Conservation (phyloP, 2,329 filamentous ascomycete genomes). For the Hymenoscyphus occultus region DNA sequence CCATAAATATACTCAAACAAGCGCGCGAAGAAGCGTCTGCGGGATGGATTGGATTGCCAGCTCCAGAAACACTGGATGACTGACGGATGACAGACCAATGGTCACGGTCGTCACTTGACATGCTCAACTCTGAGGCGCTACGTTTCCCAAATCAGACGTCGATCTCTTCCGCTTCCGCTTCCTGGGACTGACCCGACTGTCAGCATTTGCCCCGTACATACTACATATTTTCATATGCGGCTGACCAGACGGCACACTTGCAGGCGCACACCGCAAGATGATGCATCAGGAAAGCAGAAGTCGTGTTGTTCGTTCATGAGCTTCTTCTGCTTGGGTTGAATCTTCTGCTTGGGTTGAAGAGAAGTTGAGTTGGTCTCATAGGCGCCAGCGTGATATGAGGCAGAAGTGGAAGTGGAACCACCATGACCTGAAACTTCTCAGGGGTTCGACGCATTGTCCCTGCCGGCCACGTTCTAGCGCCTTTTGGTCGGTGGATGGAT, state of each 20-base stretch:
- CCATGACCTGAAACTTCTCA: conserved; percentile 1
- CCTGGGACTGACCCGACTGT: neutral
- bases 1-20: conserved; percentile 3
- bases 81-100: neutral
- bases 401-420: neutral
- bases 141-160: neutral
- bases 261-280: neutral
- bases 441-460: neutral
- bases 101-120: neutral
- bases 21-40: conserved; percentile 2
- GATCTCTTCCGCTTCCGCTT: conserved; percentile 4
- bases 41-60: neutral
- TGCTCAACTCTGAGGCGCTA: neutral
- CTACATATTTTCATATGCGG: neutral
- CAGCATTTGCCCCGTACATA: conserved; percentile 2
- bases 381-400: neutral
- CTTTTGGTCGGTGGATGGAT: neutral
- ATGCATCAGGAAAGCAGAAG: neutral
- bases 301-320: neutral
- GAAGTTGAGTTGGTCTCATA: neutral
- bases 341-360: neutral
- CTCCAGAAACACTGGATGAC: neutral
- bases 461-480: conserved; percentile 3
- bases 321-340: neutral
- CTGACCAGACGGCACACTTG: conserved; percentile 2